Base-by-base conservation (phyloP, 768 basidiomycete species). In the Candolleomyces efflorescens region DNA sequence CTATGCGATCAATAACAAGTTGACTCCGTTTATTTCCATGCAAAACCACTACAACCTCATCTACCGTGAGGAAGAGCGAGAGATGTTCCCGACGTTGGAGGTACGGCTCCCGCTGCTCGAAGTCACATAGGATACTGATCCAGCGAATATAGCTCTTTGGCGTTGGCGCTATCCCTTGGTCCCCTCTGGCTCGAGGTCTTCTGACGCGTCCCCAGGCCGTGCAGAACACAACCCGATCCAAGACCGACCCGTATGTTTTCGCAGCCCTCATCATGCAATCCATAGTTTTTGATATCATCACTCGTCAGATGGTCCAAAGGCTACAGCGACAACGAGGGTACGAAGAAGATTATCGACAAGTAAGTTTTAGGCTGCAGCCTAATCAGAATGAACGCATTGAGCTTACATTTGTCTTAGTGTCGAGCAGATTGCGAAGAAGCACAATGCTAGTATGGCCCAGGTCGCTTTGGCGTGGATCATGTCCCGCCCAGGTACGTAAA, bases 21-120 rank as follows among this genome's bases (percentile, higher is more conserved):
- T 83, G 2, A 82, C 80, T 0, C 81, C 79, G 3, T 86, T 86
- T 70, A 81, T 86, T 61, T 82, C 82, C 0, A 84, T 87, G 84
- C 85, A 86, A 69, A 86, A 86, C 63, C 81, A 83, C 62, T 79
- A 86, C 65, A 82, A 68, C 56, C 68, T 84, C 20, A 62, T 82
- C 11, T 87, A 87, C 63, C 73, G 86, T 7, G 86, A 87, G 64
- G 85, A 87, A 65, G 85, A 83, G 60, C 71, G 82, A 0, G 82
- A 82, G 60, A 81, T 84, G 78, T 81, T 84, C 61, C 85, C 86
- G 0, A 79, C 78, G 0, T 67, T 82, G 45, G 82, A 82, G 72
- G 82, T 79, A 26, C 26, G 53, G 20, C 48, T 11, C 18, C 23
- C 27, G 17, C 22, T 4, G 27, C 6, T 38, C 6, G n/a, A 20